Evolutionary conservation across 352 stramenopile genomes (phyloP).

Genomic region (Globisporangium emineosum): DNA sequence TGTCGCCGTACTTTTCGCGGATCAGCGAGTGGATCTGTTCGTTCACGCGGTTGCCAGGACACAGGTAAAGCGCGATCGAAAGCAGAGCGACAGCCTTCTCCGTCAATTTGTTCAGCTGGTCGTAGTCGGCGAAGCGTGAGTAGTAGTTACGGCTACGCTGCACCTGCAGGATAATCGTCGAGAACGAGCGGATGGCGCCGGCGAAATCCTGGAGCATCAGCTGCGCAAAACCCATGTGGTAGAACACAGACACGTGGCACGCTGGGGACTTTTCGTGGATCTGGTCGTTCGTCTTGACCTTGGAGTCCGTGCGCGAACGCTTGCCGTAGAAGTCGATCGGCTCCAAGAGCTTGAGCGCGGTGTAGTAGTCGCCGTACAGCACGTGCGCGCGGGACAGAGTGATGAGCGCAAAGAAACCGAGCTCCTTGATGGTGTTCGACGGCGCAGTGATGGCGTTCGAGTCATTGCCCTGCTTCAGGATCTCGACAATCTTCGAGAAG

Average conservation of each 20-base stretch:
- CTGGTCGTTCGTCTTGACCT: slow-evolving; percentile 59
- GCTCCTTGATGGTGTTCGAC: slow-evolving; percentile 82
- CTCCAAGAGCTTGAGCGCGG: slow-evolving; percentile 90
- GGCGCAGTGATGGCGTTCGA: slow-evolving; percentile 31
- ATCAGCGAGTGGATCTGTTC: slow-evolving; percentile 86
- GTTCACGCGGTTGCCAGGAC: slow-evolving; percentile 81
- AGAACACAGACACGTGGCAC: slow-evolving; percentile 94
- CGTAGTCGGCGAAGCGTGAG: slow-evolving; percentile 88
- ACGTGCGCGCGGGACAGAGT: slow-evolving; percentile 94
- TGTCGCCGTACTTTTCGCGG: slow-evolving; percentile 94
- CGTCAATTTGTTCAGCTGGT: slow-evolving; percentile 94
- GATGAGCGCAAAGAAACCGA: slow-evolving; percentile 96
- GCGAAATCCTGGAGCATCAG: slow-evolving; percentile 97
- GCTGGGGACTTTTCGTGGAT: slow-evolving; percentile 90
- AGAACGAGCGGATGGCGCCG: slow-evolving; percentile 88
- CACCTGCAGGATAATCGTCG: slow-evolving; percentile 87
- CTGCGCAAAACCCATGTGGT: slow-evolving; percentile 97
- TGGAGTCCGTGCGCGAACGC: slow-evolving; percentile 35
- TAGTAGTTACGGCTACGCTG: slow-evolving; percentile 90
- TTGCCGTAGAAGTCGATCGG: slow-evolving; percentile 90
- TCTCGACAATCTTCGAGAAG: slow-evolving; percentile 89
- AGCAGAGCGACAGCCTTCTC: slow-evolving; percentile 95
- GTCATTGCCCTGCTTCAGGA: slow-evolving; percentile 63
- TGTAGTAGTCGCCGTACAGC: slow-evolving; percentile 96
- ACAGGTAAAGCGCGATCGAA: slow-evolving; percentile 88